Conservation (phyloP, 371 early-diverging fungal genomes). For the Mucor plumbeus region DNA sequence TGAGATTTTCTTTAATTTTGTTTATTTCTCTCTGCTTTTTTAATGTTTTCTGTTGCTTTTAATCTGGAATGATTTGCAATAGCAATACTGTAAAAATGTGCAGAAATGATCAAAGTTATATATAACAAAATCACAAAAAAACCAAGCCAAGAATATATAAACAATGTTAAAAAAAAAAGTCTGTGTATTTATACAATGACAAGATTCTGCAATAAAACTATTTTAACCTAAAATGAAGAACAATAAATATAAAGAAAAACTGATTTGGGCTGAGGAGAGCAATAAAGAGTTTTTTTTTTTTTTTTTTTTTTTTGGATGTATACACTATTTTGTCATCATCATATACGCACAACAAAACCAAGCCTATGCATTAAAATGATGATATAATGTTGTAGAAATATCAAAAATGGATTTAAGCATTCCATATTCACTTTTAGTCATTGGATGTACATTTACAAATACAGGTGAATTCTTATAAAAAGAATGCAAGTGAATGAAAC, state of each 20-base stretch:
- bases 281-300: neutral
- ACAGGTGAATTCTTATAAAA: no score
- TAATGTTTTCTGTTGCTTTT: neutral
- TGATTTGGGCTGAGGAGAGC: conserved; percentile 1
- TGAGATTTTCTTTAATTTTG: neutral
- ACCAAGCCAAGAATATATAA: neutral
- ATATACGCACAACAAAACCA: neutral
- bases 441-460: neutral
- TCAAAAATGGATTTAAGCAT: neutral
- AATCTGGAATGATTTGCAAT: neutral
- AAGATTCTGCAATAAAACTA: neutral
- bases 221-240: neutral
- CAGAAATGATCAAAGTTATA: neutral
- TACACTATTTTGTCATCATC: neutral
- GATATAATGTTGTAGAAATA: no score
- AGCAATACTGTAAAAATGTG: neutral
- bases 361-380: neutral
- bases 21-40: neutral
- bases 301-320: neutral
- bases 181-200: neutral
- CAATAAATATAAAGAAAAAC: neutral
- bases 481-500: neutral
- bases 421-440: neutral
- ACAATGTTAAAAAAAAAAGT: no score
- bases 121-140: neutral